Base-by-base conservation (phyloP, 768 basidiomycete genomes). In the Cyclocybe cylindracea region DNA sequence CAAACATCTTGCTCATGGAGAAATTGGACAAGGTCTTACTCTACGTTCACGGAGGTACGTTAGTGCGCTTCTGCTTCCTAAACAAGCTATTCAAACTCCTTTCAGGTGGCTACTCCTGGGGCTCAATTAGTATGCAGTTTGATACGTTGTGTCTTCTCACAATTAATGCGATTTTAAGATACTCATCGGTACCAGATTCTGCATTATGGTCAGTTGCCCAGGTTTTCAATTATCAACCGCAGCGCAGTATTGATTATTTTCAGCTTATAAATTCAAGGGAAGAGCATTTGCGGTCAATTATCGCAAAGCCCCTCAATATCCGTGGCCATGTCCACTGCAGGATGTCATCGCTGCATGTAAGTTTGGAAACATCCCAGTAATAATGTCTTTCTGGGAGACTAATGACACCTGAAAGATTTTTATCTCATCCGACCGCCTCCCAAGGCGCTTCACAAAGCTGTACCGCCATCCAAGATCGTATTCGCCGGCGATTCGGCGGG, bases 401-500 rank as follows among this genome's bases (percentile, higher is more conserved):
- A 2, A 16, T 10, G 13, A 14, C 32, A 33, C 45, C 47, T 35
- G 5, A 6, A 24, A 86, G 85, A 91, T 63, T 68, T 94, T 4
- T 94, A 89, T 64, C 78, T 94, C 16, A 86, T 85, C 40, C 69
- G 77, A 5, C 89, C 90, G 0, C 90, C 89, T 5, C 74, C 78
- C 0, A 78, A 66, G 3, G 82, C 87, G 13, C 65, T 76, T 18
- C 91, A 94, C 65, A 73, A 75, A 33, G 70, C 91, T 1, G 73
- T 92, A 32, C 67, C 79, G 40, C 82, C 86, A 0, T 77, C 80
- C 1, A 85, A 86, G 58, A 84, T 93, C 39, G 82, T 92, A 6
- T 70, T 92, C 19, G 88, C 87, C 0, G 90, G 90, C 18, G 90
- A 91, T 66, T 88, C 85, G 2, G 89, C 90, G 0, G 91, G 91